Conservation (phyloP, 768 basidiomycete species). For the Suillus weaverae region DNA sequence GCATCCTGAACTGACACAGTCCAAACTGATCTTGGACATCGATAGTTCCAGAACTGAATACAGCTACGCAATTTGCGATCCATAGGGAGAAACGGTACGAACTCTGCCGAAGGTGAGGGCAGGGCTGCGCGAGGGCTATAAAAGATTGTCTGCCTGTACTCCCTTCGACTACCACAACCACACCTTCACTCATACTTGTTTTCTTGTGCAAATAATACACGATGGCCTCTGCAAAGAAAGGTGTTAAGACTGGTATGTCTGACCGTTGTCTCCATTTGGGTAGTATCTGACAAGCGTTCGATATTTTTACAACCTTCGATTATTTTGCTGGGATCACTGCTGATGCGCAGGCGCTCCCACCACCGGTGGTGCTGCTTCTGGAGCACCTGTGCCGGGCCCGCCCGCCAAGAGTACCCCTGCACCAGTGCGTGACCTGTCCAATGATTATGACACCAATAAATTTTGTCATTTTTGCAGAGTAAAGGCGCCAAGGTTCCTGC, state of each 20-base stretch:
- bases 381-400: not conserved
- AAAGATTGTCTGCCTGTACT: constrained; percentile 14
- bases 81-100: constrained; percentile 16
- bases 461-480: constrained; percentile 14
- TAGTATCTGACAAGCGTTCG: not conserved
- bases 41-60: not conserved
- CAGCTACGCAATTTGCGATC: not conserved
- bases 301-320: not conserved
- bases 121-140: constrained; percentile 25
- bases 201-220: constrained; percentile 9
- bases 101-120: constrained; percentile 28
- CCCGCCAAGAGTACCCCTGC: not conserved
- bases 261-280: constrained; percentile 7
- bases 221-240: constrained; percentile 26
- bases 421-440: not conserved
- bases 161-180: not conserved
- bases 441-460: not conserved
- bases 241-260: constrained; percentile 24
- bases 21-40: not conserved
- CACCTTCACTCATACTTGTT: constrained; percentile 6
- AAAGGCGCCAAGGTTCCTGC: constrained; percentile 13
- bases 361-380: not conserved
- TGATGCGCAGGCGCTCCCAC: constrained; percentile 15
- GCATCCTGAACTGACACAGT: constrained; percentile 11
- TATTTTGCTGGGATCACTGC: not conserved